Evolutionary conservation across 2,329 filamentous ascomycete genomes (phyloP).

Genomic region (Microsporum canis): DNA sequence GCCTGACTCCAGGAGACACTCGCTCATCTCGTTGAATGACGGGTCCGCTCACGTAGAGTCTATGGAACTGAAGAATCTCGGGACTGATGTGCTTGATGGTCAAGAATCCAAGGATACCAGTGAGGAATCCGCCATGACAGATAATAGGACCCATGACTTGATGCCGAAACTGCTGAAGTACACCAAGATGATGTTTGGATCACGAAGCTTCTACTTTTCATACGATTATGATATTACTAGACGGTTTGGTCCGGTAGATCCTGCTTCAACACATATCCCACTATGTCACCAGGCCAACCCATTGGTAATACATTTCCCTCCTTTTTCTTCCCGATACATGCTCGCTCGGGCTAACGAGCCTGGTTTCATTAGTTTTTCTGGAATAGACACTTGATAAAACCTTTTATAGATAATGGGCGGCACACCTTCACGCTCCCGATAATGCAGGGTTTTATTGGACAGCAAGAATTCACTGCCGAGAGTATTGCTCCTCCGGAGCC

Average conservation of each 20-base stretch:
- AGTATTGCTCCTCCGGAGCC: slow-evolving; percentile 15
- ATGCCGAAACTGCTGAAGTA: slow-evolving; percentile 77
- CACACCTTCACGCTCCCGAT: slow-evolving; percentile 64
- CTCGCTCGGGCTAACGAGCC: background rate
- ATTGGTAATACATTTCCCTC: slow-evolving; percentile 36
- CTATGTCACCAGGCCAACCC: slow-evolving; percentile 63
- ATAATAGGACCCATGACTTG: slow-evolving; percentile 40
- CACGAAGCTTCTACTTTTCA: slow-evolving; percentile 83
- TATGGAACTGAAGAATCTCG: slow-evolving; percentile 15
- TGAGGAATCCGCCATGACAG: background rate
- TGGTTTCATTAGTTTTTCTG: slow-evolving; percentile 59
- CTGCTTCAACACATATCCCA: slow-evolving; percentile 42
- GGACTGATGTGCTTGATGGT: background rate
- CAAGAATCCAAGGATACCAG: background rate
- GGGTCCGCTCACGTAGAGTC: slow-evolving; percentile 4
- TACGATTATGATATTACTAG: slow-evolving; percentile 89
- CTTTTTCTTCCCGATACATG: background rate
- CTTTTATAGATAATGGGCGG: slow-evolving; percentile 63
- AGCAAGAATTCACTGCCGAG: slow-evolving; percentile 66
- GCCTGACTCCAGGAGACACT: background rate
- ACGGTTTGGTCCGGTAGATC: slow-evolving; percentile 38
- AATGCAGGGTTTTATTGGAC: slow-evolving; percentile 90
- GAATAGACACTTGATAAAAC: slow-evolving; percentile 65
- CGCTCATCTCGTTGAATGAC: background rate
- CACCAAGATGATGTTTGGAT: slow-evolving; percentile 73